A percentile compares a stretch with the other conserved stretches of the same genome.
Conservation (phyloP, 2,329 filamentous ascomycete species). For the Tolypocladium album region DNA sequence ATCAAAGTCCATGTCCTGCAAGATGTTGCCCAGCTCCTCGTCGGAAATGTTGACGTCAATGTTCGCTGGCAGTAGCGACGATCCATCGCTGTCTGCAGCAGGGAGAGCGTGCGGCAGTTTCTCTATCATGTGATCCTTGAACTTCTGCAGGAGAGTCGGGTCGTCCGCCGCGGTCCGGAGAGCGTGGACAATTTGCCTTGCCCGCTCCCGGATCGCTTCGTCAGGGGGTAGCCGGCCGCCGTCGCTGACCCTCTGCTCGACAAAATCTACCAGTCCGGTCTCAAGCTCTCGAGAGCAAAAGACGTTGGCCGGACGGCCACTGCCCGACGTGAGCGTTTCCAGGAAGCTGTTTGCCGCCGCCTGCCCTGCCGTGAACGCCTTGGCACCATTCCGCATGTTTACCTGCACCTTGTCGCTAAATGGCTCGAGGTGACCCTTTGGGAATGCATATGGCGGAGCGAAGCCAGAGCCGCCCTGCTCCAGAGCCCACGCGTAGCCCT, state of each 20-base stretch:
- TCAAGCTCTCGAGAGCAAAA: conserved; percentile 52
- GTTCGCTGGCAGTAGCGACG: conserved; percentile 13
- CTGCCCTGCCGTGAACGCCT: conserved; percentile 30
- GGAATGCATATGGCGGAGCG: conserved; percentile 41
- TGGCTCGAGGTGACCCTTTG: conserved; percentile 25
- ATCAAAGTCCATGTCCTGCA: conserved; percentile 33
- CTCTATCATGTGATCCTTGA: conserved; percentile 33
- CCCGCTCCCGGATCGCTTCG: conserved; percentile 33
- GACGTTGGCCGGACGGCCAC: conserved; percentile 34
- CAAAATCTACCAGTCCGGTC: conserved; percentile 37
- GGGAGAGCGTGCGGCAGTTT: conserved; percentile 12
- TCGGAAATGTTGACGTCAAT: conserved; percentile 26
- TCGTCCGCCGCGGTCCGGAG: conserved; percentile 44
- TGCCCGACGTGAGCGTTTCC: conserved; percentile 30
- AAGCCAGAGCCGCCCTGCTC: conserved; percentile 43
- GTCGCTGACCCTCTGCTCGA: conserved; percentile 26
- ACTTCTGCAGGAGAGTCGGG: conserved; percentile 37
- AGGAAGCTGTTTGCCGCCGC: conserved; percentile 37
- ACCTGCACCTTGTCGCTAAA: conserved; percentile 22
- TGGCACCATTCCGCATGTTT: conserved; percentile 23
- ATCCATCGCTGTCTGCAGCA: not conserved
- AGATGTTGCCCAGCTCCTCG: conserved; percentile 26
- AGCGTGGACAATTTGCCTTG: conserved; percentile 34
- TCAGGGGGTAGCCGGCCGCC: conserved; percentile 35
- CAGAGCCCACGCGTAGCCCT: conserved; percentile 31